Conservation (phyloP, 176 grass and related monocot species). For the Oryza longistaminata region DNA sequence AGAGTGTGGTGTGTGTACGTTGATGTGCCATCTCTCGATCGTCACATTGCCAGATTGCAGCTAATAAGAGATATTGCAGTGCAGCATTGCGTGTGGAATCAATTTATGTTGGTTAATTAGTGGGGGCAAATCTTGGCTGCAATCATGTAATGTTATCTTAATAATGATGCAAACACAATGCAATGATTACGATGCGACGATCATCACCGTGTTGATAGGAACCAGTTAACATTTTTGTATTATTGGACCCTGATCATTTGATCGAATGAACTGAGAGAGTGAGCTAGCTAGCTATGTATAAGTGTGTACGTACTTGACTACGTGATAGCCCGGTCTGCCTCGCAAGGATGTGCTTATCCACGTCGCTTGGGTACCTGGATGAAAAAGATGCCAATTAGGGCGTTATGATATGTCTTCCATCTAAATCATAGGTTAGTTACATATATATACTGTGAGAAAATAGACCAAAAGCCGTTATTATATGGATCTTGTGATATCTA, state of each 20-base stretch:
- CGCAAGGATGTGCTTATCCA: conserved; percentile 82
- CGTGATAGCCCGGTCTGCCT: conserved; percentile 75
- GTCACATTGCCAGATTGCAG: neutral
- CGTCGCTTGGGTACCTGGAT: conserved; percentile 76
- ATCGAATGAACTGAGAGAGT: neutral
- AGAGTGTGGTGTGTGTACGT: neutral
- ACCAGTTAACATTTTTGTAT: conserved; percentile 31
- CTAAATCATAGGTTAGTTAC: neutral
- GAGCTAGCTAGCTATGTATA: neutral
- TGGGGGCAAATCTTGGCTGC: conserved; percentile 21
- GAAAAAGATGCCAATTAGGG: conserved; percentile 18
- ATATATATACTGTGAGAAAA: neutral
- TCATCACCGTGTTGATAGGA: conserved; percentile 14
- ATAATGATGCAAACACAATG: conserved; percentile 24
- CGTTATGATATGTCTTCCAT: neutral
- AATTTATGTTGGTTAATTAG: conserved; percentile 25
- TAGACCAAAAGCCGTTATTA: neutral
- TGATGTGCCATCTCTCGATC: conserved; percentile 4
- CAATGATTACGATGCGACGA: conserved; percentile 37
- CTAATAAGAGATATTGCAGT: neutral
- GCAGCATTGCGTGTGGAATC: conserved; percentile 37
- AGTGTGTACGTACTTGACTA: conserved; percentile 52
- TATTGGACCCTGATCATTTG: neutral
- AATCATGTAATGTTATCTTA: neutral
- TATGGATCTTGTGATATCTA: neutral